Evolutionary conservation across 2,329 filamentous ascomycete species (phyloP).

Genomic region (Byssothecium circinans): DNA sequence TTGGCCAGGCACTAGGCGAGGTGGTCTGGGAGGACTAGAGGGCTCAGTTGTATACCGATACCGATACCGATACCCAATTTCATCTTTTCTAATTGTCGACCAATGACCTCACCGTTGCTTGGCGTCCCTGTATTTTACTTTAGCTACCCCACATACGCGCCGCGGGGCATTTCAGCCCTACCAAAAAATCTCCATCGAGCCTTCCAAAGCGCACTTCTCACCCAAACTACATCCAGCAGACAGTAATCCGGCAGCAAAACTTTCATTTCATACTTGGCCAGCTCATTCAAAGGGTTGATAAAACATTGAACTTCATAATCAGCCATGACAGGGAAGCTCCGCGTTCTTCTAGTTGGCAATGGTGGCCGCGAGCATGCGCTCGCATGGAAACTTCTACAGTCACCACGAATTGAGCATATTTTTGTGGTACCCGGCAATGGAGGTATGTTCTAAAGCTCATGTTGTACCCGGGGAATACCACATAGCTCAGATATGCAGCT

Average conservation of each 20-base stretch:
- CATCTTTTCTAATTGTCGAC: not conserved
- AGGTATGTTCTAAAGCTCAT: conserved; percentile 58
- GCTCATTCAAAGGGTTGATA: not conserved
- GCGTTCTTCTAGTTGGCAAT: conserved; percentile 82
- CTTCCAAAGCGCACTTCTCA: not conserved
- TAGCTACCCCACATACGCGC: not conserved
- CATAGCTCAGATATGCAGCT: no score
- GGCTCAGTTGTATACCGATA: not conserved
- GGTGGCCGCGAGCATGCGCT: conserved; percentile 93
- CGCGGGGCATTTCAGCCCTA: conserved; percentile 3
- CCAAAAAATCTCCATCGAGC: conserved; percentile 1
- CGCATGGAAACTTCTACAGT: conserved; percentile 91
- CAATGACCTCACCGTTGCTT: conserved; percentile 1
- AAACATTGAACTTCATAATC: not conserved
- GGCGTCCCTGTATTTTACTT: not conserved
- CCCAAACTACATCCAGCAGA: no score
- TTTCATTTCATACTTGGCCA: not conserved
- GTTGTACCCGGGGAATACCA: no score
- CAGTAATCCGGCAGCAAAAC: no score
- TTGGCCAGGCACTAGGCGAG: no score
- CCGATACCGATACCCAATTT: not conserved
- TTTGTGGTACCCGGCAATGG: conserved; percentile 76
- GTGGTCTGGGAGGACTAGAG: no score
- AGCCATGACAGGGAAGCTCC: conserved; percentile 9
- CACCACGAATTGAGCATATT: conserved; percentile 75